Evolutionary conservation across 306 rosid genomes (phyloP), one percentile per base, ranked within the genome.

Genomic region (Psophocarpus tetragonolobus): DNA sequence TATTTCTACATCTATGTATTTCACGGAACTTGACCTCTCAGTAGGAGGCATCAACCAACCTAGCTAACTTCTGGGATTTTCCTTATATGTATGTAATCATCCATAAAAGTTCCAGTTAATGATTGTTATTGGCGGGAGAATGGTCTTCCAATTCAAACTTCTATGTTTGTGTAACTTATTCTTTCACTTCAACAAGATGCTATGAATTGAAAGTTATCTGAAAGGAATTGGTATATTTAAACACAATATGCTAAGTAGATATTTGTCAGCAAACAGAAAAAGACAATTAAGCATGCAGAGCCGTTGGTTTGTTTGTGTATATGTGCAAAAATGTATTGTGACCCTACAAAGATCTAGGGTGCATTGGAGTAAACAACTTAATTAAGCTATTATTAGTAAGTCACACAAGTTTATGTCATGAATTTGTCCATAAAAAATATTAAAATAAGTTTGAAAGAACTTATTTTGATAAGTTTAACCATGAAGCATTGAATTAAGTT

Each of bases 121-220:
- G 32, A 72, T 33, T 67, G 56, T 26, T 27, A 42, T 26, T 14
- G 18, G 20, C 36, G 17, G 36, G 29, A 13, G 60, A 73, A 71
- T 48, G 73, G 18, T 61, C 35, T 68, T 33, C 39, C 44, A 68
- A 41, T 60, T 23, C 71, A 68, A 61, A 66, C 68, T 74, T 61
- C 13, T 56, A 38, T 27, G 56, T 38, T 38, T 15, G 5, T 14
- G 60, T 45, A 23, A 56, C 39, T 26, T 48, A 1, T 56, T 29
- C 30, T 36, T 62, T 27, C 53, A 66, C 35, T 65, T 65, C 24
- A 57, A 51, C 57, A 66, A 54, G 51, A 44, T 53, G 33, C 45
- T 33, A 33, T 14, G 17, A 56, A 44, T 6, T 32, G 57, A 74
- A 57, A 74, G 33, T 67, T 32, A 74, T 45, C 21, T 6, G 13